Conservation (phyloP, 164 flowering plant genomes). For the Paratinospora sagittata region DNA sequence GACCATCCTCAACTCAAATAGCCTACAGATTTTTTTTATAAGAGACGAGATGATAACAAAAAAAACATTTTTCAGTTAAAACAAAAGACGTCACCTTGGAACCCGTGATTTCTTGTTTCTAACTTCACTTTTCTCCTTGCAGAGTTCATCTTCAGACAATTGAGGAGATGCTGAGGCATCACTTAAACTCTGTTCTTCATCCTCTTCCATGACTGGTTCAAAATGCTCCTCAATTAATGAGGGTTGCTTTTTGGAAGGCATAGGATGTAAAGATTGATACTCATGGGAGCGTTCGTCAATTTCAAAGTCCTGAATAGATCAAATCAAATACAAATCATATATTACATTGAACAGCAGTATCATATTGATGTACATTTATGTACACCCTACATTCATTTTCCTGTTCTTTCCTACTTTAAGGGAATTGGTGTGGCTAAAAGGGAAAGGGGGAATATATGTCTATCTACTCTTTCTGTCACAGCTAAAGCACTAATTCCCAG, state of each 20-base stretch:
- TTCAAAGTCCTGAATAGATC: constrained; percentile 54
- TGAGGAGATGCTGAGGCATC: constrained; percentile 35
- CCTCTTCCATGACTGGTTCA: constrained; percentile 56
- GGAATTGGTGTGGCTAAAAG: too few species aligned
- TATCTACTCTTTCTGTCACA: background rate
- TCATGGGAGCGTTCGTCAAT: constrained; percentile 64
- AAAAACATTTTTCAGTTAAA: background rate
- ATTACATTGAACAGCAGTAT: background rate
- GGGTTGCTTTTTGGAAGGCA: constrained; percentile 48
- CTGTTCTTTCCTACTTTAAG: background rate
- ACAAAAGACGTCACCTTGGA: constrained; percentile 49
- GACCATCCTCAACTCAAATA: background rate
- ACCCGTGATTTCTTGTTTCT: constrained; percentile 30
- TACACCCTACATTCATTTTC: background rate
- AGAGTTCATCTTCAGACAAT: constrained; percentile 48
- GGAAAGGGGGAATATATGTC: background rate
- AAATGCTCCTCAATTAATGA: constrained; percentile 82
- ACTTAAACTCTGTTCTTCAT: constrained; percentile 34
- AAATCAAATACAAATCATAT: background rate
- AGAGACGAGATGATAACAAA: background rate
- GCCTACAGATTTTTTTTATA: background rate
- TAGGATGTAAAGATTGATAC: constrained; percentile 63
- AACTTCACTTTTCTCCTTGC: constrained; percentile 12
- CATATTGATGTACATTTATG: background rate
- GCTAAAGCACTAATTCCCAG: background rate